Conservation (phyloP, 208 protist species). For the Porcisia hertigi region DNA sequence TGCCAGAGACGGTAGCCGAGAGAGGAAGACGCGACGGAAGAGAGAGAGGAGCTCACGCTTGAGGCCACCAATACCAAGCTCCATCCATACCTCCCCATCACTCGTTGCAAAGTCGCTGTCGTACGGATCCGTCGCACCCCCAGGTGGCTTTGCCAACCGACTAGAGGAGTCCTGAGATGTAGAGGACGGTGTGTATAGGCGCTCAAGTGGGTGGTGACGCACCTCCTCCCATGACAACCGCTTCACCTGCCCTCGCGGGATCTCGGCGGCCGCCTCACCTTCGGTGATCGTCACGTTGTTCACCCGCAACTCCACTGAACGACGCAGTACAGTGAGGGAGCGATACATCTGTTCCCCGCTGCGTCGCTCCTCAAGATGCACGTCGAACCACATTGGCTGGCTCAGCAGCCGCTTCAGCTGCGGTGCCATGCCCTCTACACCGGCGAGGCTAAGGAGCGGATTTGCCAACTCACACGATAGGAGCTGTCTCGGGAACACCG, state of each 20-base stretch:
- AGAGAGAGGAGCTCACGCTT: constrained; percentile 94
- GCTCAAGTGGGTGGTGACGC: constrained; percentile 48
- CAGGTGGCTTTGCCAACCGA: background rate
- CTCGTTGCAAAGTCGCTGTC: constrained; percentile 8
- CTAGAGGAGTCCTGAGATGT: background rate
- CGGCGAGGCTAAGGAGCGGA: constrained; percentile 32
- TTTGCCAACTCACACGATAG: constrained; percentile 58
- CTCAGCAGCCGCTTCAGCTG: constrained; percentile 17
- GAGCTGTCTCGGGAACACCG: constrained; percentile 65
- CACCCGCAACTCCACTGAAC: constrained; percentile 57
- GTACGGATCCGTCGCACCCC: constrained; percentile 2
- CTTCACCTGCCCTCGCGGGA: constrained; percentile 2
- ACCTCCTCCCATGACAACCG: constrained; percentile 23
- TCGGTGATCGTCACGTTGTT: background rate
- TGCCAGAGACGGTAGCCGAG: constrained; percentile 88
- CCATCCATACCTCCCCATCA: constrained; percentile 48
- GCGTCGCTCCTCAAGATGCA: constrained; percentile 22
- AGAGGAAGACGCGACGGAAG: constrained; percentile 98
- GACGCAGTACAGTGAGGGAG: constrained; percentile 36
- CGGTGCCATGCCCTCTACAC: constrained; percentile 8
- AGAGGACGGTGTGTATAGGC: constrained; percentile 36
- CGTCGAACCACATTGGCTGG: constrained; percentile 25
- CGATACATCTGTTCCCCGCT: constrained; percentile 9
- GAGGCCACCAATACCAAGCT: constrained; percentile 96
- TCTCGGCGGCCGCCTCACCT: background rate